Percentiles rank a stretch among this genome's conserved stretches.
Evolutionary conservation across 2,329 filamentous ascomycete species (phyloP).

Genomic region (Colletotrichum tropicale): DNA sequence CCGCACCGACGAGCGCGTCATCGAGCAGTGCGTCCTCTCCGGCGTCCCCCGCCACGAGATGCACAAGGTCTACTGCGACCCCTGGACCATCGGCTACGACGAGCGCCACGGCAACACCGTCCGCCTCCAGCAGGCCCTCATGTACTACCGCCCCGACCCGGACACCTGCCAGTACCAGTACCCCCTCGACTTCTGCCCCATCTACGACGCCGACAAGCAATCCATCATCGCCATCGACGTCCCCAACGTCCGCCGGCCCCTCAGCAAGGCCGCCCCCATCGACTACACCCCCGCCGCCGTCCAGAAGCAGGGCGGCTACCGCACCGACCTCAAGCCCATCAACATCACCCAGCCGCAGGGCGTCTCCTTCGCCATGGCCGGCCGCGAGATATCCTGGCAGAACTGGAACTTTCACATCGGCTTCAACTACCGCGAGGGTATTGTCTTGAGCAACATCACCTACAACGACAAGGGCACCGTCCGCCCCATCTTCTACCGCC

Average conservation of each 20-base stretch:
- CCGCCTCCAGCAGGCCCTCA: constrained; percentile 87
- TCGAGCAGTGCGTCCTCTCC: constrained; percentile 85
- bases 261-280: constrained; percentile 73
- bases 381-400: constrained; percentile 82
- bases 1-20: constrained; percentile 81
- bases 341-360: constrained; percentile 89
- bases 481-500: constrained; percentile 83
- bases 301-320: constrained; percentile 75
- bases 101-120: constrained; percentile 82
- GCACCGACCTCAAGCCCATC: constrained; percentile 82
- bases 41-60: constrained; percentile 84
- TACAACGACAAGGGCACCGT: constrained; percentile 83
- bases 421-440: constrained; percentile 93
- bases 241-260: constrained; percentile 74
- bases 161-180: constrained; percentile 92
- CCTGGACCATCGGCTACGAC: constrained; percentile 95
- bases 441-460: constrained; percentile 88
- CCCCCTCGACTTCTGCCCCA: constrained; percentile 92
- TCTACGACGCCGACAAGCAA: constrained; percentile 81
- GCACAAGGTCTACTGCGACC: constrained; percentile 96
- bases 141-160: constrained; percentile 89
- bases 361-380: constrained; percentile 81
- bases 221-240: constrained; percentile 85
- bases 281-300: constrained; percentile 82
- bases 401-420: constrained; percentile 94